Base-by-base conservation (phyloP, 768 basidiomycete species). In the Amanita polypyramis region DNA sequence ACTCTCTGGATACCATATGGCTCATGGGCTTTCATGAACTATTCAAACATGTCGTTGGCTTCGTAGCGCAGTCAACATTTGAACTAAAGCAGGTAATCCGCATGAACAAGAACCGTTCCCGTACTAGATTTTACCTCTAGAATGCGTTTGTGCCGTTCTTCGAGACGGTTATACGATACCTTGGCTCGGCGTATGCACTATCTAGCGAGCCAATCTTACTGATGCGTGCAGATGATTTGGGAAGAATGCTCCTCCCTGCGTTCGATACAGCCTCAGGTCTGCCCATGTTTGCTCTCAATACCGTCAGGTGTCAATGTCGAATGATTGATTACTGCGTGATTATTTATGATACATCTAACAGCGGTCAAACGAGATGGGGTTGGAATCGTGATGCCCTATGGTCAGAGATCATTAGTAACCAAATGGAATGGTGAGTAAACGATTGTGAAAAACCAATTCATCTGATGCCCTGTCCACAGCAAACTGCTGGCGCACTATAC, bases 1-100 rank as follows among this genome's bases (percentile, higher is more conserved):
- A 94, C 53, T 74, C 86, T 2, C 70, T 94, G 14, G 89, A 91
- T 55, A 88, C 87, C 0, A 80, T 95, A 70, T 74, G 84, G 59
- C 66, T 94, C 41, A 84, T 93, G 79, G 86, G 74, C 8, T 65
- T 91, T 11, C 62, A 74, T 11, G 74, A 80, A 3, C 75, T 82
- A 55, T 92, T 84, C 55, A 58, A 65, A 27, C 66, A 78, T 11
- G 79, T 81, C 3, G 59, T 88, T 3, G 72, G 74, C 27, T 63
- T 71, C 27, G 62, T 82, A 14, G 63, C 69, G 6, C 65, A 69
- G 39, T 55, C 69, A 34, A 75, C 70, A 15, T 84, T 83, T 43
- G 51, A 63, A 32, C 53, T 70, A 8, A 52, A 62, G 11, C 30
- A 57, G 11, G 73, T 73, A 52, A 27, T 68, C 3, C 57, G 10